Percentiles rank a stretch among this genome's conserved stretches.
Conservation (phyloP, 805 yeast species). For the Maudiozyma pseudohumilis region DNA sequence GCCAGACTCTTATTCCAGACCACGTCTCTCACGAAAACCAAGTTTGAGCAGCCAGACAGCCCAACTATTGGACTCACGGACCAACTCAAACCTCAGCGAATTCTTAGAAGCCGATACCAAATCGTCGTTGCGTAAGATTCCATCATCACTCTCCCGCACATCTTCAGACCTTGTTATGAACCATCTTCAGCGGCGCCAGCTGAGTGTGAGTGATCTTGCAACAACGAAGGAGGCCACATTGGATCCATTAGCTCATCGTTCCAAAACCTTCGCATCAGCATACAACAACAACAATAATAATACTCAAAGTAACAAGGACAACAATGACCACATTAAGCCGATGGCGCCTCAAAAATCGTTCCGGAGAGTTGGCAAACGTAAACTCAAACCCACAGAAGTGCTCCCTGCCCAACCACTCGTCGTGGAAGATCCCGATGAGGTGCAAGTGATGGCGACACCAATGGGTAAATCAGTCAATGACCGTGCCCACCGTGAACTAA, state of each 20-base stretch:
- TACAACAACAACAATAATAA: neutral
- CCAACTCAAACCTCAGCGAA: slow-evolving; percentile 21
- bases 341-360: slow-evolving; percentile 13
- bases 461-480: slow-evolving; percentile 9
- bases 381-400: neutral
- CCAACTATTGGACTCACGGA: slow-evolving; percentile 9
- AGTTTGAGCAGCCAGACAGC: slow-evolving; percentile 2
- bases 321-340: neutral
- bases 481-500: slow-evolving; percentile 9
- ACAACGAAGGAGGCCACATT: slow-evolving; percentile 1
- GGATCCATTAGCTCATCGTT: neutral
- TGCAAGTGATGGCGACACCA: slow-evolving; percentile 26
- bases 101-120: slow-evolving; percentile 16
- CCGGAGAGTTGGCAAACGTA: slow-evolving; percentile 24
- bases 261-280: slow-evolving; percentile 2
- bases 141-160: slow-evolving; percentile 18
- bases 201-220: slow-evolving; percentile 17
- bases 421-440: slow-evolving; percentile 5
- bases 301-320: too few relatives aligned
- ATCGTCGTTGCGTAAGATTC: slow-evolving; percentile 6
- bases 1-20: neutral
- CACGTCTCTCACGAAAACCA: neutral
- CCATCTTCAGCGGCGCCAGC: slow-evolving; percentile 23
- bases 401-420: neutral
- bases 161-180: slow-evolving; percentile 23